Evolutionary conservation across 805 yeast genomes (phyloP).

Genomic region (Kodamaea leandrae): DNA sequence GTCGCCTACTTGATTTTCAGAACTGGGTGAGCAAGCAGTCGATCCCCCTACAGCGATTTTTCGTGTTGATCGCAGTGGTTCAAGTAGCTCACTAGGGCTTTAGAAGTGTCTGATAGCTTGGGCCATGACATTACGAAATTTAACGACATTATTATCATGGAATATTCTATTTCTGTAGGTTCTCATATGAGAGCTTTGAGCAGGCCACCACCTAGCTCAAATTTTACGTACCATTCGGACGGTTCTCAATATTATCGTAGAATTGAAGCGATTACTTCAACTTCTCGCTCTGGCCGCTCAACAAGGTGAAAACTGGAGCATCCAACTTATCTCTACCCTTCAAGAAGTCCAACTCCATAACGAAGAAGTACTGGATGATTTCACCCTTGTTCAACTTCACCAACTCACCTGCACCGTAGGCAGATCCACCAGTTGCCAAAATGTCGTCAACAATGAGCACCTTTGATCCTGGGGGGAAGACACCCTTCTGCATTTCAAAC

Average conservation of each 20-base stretch:
- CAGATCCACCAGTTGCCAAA: constrained; percentile 98
- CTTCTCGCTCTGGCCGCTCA: constrained; percentile 74
- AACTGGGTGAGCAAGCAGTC: constrained; percentile 44
- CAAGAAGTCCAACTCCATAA: constrained; percentile 92
- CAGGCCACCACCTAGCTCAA: too few species aligned
- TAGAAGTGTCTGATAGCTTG: too few species aligned
- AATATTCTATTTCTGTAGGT: neutral
- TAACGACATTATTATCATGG: neutral
- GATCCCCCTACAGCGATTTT: too few species aligned
- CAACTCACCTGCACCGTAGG: constrained; percentile 87
- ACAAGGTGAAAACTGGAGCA: constrained; percentile 85
- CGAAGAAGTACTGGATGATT: constrained; percentile 77
- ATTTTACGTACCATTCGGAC: too few species aligned
- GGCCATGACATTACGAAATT: neutral
- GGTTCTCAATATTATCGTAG: too few species aligned
- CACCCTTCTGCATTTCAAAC: constrained; percentile 83
- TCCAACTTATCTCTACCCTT: constrained; percentile 86
- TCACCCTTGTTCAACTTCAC: constrained; percentile 64
- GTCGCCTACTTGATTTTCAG: constrained; percentile 68
- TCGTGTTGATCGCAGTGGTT: too few species aligned
- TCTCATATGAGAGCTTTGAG: too few species aligned
- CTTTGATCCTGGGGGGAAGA: constrained; percentile 75
- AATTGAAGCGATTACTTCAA: constrained; percentile 10
- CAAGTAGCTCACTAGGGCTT: too few species aligned
- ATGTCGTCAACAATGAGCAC: constrained; percentile 93